These are phyloP conservation scores for Ganoderma lingzhi DNA, from an alignment of 1,284 basidiomycete species.

Conservation along the genomic window DNA sequence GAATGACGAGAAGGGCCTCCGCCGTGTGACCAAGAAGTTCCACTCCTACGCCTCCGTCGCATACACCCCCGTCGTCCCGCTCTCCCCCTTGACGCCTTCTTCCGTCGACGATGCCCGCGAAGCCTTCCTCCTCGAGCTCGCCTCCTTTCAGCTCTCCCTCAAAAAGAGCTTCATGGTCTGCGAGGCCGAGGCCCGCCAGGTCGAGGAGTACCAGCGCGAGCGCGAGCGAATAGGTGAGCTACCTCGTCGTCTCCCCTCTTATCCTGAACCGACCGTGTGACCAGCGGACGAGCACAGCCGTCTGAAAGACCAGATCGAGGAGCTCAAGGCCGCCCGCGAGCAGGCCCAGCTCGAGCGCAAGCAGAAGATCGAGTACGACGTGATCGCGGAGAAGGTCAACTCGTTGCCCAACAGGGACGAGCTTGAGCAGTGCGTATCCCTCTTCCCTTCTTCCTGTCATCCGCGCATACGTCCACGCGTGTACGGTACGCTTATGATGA, in stretches of 20 bases:
- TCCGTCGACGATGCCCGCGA: constrained; percentile 77
- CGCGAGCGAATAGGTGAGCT: constrained; percentile 71
- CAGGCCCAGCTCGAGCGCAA: constrained; percentile 77
- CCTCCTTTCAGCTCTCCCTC: constrained; percentile 74
- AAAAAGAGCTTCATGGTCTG: constrained; percentile 83
- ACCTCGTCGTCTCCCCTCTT: constrained; percentile 8
- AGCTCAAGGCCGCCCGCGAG: constrained; percentile 76
- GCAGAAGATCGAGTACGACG: constrained; percentile 85
- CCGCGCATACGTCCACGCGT: background rate
- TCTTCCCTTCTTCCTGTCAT: background rate
- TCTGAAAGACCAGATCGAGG: constrained; percentile 73
- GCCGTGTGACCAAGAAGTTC: constrained; percentile 81
- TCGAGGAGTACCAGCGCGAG: constrained; percentile 80
- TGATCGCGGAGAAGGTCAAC: constrained; percentile 82
- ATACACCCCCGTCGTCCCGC: constrained; percentile 54
- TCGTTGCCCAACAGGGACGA: constrained; percentile 78
- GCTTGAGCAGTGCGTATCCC: constrained; percentile 66
- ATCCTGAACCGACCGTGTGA: constrained; percentile 26
- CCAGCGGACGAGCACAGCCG: constrained; percentile 75
- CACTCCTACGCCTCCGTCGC: constrained; percentile 72
- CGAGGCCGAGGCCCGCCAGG: constrained; percentile 82
- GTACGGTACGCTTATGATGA: background rate
- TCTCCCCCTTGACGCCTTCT: constrained; percentile 44
- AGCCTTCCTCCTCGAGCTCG: constrained; percentile 77
- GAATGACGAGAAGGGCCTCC: constrained; percentile 67